phyloP scores from a whole-genome alignment of 2,329 filamentous ascomycete genomes.

The Cladosporium sp. region DNA sequence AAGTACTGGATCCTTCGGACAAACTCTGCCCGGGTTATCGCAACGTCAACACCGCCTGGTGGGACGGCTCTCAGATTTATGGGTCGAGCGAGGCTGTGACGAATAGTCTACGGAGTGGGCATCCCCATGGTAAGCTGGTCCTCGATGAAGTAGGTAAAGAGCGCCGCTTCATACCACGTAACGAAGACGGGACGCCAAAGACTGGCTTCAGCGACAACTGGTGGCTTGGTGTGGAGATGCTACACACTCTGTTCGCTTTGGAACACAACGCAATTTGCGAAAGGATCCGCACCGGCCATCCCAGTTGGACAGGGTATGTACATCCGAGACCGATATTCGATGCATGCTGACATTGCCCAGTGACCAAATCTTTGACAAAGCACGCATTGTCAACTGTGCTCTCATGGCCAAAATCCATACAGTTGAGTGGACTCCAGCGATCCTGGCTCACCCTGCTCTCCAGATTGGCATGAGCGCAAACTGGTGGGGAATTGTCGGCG shows the following conservation, averaged over 20 bases:
- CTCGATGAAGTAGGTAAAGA: slow-evolving; percentile 38
- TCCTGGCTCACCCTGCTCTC: slow-evolving; percentile 47
- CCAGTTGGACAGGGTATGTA: slow-evolving; percentile 36
- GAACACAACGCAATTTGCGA: slow-evolving; percentile 51
- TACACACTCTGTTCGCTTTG: slow-evolving; percentile 50
- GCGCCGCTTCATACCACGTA: slow-evolving; percentile 42
- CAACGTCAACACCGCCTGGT: slow-evolving; percentile 49
- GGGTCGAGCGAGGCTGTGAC: slow-evolving; percentile 44
- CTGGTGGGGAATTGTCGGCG: slow-evolving; percentile 49
- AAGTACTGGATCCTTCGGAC: slow-evolving; percentile 40
- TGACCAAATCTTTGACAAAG: slow-evolving; percentile 49
- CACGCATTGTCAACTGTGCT: slow-evolving; percentile 47
- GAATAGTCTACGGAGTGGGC: slow-evolving; percentile 36
- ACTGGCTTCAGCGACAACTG: slow-evolving; percentile 50
- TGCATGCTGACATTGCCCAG: background rate
- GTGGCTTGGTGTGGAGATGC: slow-evolving; percentile 50
- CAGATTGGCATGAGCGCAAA: slow-evolving; percentile 48
- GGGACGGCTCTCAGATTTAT: slow-evolving; percentile 52
- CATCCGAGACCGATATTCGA: background rate
- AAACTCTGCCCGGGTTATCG: slow-evolving; percentile 43
- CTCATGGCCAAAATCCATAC: slow-evolving; percentile 55
- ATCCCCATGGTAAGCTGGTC: slow-evolving; percentile 43
- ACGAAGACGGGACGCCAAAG: slow-evolving; percentile 39
- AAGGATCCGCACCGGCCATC: slow-evolving; percentile 38
- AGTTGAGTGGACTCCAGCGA: slow-evolving; percentile 52